A percentile compares a stretch with the other conserved stretches of the same genome.
Evolutionary conservation across 1,284 basidiomycete species (phyloP).

Genomic region (Ustilago hordei): DNA sequence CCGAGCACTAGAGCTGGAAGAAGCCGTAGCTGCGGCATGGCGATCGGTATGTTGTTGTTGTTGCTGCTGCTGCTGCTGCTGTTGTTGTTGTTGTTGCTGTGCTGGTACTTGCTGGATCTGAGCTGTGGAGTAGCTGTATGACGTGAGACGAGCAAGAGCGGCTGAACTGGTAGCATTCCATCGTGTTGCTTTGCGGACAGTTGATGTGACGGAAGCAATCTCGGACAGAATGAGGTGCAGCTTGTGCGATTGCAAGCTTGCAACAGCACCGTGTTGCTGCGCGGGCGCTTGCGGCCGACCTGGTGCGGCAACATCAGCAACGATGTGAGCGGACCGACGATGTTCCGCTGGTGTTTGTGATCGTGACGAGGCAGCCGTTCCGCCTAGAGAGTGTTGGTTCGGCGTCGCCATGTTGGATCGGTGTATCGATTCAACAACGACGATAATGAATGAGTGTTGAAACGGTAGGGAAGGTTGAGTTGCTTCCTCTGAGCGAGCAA

Average conservation of each 20-base stretch:
- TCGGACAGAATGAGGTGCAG: conserved; percentile 85
- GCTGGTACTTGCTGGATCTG: conserved; percentile 14
- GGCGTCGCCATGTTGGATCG: conserved; percentile 16
- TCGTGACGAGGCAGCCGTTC: conserved; percentile 23
- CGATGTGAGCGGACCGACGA: conserved; percentile 43
- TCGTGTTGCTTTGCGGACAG: conserved; percentile 82
- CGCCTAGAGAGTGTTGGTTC: conserved; percentile 5
- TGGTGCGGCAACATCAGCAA: conserved; percentile 1
- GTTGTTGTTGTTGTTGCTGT: conserved; percentile 5
- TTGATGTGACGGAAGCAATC: conserved; percentile 89
- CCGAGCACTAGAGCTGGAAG: conserved; percentile 27
- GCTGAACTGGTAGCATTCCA: conserved; percentile 53
- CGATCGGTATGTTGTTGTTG: conserved; percentile 1
- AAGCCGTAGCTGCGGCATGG: not conserved
- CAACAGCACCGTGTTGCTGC: not conserved
- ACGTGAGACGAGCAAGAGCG: conserved; percentile 40
- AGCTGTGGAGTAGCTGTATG: conserved; percentile 49
- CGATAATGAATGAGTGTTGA: not conserved
- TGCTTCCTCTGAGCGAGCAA: not conserved
- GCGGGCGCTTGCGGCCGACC: not conserved
- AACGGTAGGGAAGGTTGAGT: not conserved
- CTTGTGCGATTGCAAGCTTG: conserved; percentile 40
- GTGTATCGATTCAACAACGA: not conserved
- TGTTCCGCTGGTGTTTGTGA: conserved; percentile 30
- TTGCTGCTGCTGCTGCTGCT: not conserved